These are phyloP conservation scores for Alternaria atra DNA, from an alignment of 2,329 filamentous ascomycete genomes.

Conservation along the genomic window DNA sequence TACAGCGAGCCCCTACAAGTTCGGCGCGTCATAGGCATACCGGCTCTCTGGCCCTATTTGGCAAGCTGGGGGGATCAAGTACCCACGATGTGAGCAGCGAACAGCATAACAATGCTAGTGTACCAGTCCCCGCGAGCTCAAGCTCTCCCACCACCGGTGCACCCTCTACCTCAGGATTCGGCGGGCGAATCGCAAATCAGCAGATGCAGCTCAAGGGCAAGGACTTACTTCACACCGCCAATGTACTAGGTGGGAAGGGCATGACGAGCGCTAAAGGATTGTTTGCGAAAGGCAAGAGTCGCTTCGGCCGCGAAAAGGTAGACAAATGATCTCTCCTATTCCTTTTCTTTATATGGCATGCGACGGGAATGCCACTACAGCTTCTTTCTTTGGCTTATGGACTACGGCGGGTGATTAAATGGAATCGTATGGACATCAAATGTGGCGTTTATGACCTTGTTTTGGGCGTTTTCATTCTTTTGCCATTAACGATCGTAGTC, in stretches of 20 bases:
- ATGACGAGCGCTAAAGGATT: conserved; percentile 88
- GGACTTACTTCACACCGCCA: conserved; percentile 85
- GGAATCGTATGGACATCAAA: conserved; percentile 25
- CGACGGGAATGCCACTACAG: conserved; percentile 19
- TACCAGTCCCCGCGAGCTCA: conserved; percentile 39
- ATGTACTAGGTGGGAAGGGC: conserved; percentile 72
- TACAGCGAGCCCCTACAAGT: conserved; percentile 38
- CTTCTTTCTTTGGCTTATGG: conserved; percentile 16
- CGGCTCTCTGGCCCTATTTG: conserved; percentile 49
- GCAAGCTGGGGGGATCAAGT: conserved; percentile 43
- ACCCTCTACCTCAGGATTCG: conserved; percentile 31
- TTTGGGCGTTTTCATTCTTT: conserved; percentile 36
- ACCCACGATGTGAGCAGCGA: conserved; percentile 26
- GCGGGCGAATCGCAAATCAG: conserved; percentile 34
- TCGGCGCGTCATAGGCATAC: conserved; percentile 47
- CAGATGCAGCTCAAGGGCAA: conserved; percentile 82
- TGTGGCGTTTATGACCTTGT: conserved; percentile 21
- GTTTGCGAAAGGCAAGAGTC: conserved; percentile 89
- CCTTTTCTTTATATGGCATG: conserved; percentile 21
- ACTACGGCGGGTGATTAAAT: conserved; percentile 22
- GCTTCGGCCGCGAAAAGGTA: conserved; percentile 85
- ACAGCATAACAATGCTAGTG: conserved; percentile 32
- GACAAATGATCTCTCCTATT: conserved; percentile 70
- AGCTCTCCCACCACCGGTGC: conserved; percentile 31
- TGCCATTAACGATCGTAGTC: conserved; percentile 24